These are phyloP conservation scores for Leishmania lainsoni DNA, from an alignment of 208 protist genomes.

Conservation along the genomic window DNA sequence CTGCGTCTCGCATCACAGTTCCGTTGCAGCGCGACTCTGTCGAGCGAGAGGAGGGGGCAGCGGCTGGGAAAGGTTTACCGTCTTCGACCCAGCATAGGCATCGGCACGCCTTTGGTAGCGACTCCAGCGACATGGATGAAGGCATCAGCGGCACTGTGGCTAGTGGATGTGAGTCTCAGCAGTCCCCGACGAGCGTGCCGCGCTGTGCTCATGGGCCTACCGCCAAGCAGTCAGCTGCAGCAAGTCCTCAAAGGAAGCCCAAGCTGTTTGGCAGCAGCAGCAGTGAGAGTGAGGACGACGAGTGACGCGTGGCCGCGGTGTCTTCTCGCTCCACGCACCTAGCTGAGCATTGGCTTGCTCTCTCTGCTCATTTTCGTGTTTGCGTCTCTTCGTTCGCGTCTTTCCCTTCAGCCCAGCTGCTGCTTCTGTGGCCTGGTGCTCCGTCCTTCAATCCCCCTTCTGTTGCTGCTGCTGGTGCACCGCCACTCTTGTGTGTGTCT, in stretches of 20 bases:
- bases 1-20: neutral
- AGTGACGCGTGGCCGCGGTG: conserved; percentile 2
- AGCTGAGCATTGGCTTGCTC: neutral
- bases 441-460: neutral
- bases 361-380: neutral
- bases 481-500: neutral
- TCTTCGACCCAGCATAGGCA: neutral
- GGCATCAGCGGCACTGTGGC: too few relatives aligned
- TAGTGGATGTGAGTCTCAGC: neutral
- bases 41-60: neutral
- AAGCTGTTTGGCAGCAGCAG: conserved; percentile 40
- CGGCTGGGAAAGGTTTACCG: neutral
- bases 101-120: conserved; percentile 12
- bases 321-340: neutral
- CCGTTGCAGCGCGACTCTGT: neutral
- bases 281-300: conserved; percentile 15
- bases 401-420: neutral
- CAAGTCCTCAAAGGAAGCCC: conserved; percentile 22
- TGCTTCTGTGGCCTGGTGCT: neutral
- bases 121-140: conserved; percentile 15
- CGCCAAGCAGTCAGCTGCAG: neutral
- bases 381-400: neutral
- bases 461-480: neutral
- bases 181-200: neutral
- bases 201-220: neutral